Evolutionary conservation across 2,329 filamentous ascomycete genomes (phyloP).

Genomic region (Claviceps fusiformis): DNA sequence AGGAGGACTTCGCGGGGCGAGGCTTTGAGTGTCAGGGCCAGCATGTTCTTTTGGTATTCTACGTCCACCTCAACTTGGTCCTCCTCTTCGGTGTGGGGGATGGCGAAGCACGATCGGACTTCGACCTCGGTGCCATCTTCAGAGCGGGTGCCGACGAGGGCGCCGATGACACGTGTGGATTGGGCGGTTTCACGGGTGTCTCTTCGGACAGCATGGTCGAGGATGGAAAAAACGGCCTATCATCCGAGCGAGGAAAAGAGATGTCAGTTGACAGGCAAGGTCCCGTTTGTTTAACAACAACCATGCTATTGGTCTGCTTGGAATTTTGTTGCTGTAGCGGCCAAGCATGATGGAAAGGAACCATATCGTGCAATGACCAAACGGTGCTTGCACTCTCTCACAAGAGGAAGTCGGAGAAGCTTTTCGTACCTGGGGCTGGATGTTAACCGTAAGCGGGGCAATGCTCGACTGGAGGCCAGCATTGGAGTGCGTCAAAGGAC

Average conservation of each 20-base stretch:
- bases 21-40: conserved; percentile 83
- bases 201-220: conserved; percentile 89
- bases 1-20: conserved; percentile 88
- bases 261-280: not conserved
- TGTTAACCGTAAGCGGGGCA: conserved; percentile 82
- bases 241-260: not conserved
- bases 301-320: not conserved
- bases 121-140: conserved; percentile 96
- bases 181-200: conserved; percentile 56
- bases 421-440: conserved; percentile 79
- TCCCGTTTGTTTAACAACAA: not conserved
- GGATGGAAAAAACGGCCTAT: conserved; percentile 58
- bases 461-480: conserved; percentile 73
- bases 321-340: not conserved
- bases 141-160: conserved; percentile 79
- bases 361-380: not conserved
- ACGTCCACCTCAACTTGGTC: conserved; percentile 99
- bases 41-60: conserved; percentile 99
- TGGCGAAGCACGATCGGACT: conserved; percentile 92
- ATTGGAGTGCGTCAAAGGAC: conserved; percentile 73
- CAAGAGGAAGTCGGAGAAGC: not conserved
- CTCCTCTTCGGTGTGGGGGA: conserved; percentile 94
- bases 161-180: conserved; percentile 92
- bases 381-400: not conserved
- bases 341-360: not conserved